Conservation (phyloP, 805 yeast genomes). For the Ogataea glucozyma region DNA sequence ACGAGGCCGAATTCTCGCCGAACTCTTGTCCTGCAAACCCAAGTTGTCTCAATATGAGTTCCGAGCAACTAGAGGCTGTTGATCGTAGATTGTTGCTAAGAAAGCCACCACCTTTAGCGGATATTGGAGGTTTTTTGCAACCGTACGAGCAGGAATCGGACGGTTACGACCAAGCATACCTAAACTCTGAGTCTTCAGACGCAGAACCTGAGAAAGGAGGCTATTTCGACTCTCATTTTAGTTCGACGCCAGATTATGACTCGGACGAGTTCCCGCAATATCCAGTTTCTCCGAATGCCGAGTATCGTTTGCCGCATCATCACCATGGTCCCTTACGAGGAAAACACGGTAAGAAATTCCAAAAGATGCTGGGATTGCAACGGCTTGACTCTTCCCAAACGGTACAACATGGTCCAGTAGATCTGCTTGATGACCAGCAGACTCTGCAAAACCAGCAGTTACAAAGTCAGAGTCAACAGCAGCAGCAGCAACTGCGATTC, state of each 20-base stretch:
- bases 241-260: too few species aligned
- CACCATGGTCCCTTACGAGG: slow-evolving; percentile 29
- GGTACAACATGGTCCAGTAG: neutral
- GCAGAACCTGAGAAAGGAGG: slow-evolving; percentile 6
- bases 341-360: slow-evolving; percentile 24
- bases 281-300: slow-evolving; percentile 19
- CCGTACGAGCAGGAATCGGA: too few species aligned
- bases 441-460: slow-evolving; percentile 13
- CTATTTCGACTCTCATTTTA: slow-evolving; percentile 4
- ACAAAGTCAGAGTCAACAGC: neutral
- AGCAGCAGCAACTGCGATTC: slow-evolving; percentile 38
- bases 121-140: neutral
- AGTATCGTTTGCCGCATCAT: slow-evolving; percentile 21
- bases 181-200: slow-evolving; percentile 11
- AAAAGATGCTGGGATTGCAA: slow-evolving; percentile 26
- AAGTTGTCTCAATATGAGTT: slow-evolving; percentile 1
- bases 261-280: slow-evolving; percentile 27
- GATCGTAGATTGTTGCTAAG: slow-evolving; percentile 6
- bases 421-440: neutral
- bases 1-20: slow-evolving; percentile 1
- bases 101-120: slow-evolving; percentile 16
- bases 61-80: slow-evolving; percentile 6
- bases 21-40: neutral
- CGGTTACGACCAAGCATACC: slow-evolving; percentile 5
- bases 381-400: slow-evolving; percentile 16